Conservation (phyloP, 2,329 filamentous ascomycete genomes). For the Cordyceps pruinosa region DNA sequence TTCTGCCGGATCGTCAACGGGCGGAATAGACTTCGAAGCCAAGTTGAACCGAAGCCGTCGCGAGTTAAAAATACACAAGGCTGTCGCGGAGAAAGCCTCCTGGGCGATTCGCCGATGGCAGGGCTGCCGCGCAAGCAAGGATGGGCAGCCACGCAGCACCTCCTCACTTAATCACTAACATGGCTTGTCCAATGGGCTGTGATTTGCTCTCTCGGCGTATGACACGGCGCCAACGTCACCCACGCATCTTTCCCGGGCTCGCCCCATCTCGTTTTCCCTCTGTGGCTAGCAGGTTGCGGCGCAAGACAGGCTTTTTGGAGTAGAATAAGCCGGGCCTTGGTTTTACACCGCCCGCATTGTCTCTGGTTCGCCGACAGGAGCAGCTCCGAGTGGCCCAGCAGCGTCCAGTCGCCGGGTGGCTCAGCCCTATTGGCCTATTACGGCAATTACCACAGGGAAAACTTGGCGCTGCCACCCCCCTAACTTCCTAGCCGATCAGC, state of each 20-base stretch:
- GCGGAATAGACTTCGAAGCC: background rate
- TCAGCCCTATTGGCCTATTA: slow-evolving; percentile 7
- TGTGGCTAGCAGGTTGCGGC: background rate
- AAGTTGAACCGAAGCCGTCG: background rate
- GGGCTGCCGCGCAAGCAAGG: slow-evolving; percentile 7
- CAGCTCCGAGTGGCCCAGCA: background rate
- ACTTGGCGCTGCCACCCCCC: background rate
- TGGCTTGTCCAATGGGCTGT: background rate
- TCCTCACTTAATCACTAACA: background rate
- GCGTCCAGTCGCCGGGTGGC: background rate
- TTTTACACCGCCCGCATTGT: background rate
- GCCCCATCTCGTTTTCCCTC: slow-evolving; percentile 3
- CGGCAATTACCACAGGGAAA: background rate
- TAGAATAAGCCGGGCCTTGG: background rate
- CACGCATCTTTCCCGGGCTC: background rate
- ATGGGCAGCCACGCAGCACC: slow-evolving; percentile 2
- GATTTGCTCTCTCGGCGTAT: slow-evolving; percentile 1
- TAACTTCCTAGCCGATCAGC: background rate
- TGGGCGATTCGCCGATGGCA: slow-evolving; percentile 6
- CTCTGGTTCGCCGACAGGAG: background rate
- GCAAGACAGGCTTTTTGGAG: background rate
- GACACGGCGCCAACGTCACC: slow-evolving; percentile 8
- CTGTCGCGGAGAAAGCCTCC: background rate
- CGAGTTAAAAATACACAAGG: background rate
- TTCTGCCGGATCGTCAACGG: background rate